Evolutionary conservation across 306 rosid genomes (phyloP), one percentile per base, ranked within the genome.

Genomic region (Vigna angularis): DNA sequence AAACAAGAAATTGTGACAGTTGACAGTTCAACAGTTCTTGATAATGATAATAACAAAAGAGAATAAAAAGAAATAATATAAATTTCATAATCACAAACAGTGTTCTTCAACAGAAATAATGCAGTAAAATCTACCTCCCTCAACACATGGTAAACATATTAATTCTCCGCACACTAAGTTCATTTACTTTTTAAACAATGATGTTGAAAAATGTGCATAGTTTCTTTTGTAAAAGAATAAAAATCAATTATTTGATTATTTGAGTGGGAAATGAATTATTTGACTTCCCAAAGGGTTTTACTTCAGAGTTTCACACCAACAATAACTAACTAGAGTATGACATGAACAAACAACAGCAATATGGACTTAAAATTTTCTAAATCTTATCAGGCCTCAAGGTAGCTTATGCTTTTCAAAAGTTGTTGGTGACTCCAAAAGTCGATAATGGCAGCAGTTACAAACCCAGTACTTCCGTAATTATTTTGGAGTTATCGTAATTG

Each of bases 301-400:
- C 62, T 57, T 24, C 36, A 57, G 15, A 24, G n/a, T 57, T 70
- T 55, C 44, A 64, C 22, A 47, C 11, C 56, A 38, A 44, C 61
- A 65, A 72, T 42, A 70, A 59, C 30, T 50, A 70, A 66, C 16
- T 65, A 36, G 49, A 51, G 68, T 47, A 44, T 72, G 36, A 18
- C 47, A 68, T 67, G 57, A 69, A 76, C 81, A 76, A 70, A 75
- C 61, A 28, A 24, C 66, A 36, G n/a, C 24, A 51, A 22, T 26
- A 12, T 40, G 58, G 42, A 38, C 24, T 51, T 38, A 51, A 63
- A 71, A 6, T 11, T 51, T 51, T 75, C 24, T 50, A 68, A 63
- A 32, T 44, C 26, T 16, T 59, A 44, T 30, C 13, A 22, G 24
- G 34, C 58, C 15, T 47, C 61, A 32, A 3, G 38, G 26, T 50